These are phyloP conservation scores for Clonostachys solani DNA, from an alignment of 2,329 filamentous ascomycete species.

Conservation along the genomic window DNA sequence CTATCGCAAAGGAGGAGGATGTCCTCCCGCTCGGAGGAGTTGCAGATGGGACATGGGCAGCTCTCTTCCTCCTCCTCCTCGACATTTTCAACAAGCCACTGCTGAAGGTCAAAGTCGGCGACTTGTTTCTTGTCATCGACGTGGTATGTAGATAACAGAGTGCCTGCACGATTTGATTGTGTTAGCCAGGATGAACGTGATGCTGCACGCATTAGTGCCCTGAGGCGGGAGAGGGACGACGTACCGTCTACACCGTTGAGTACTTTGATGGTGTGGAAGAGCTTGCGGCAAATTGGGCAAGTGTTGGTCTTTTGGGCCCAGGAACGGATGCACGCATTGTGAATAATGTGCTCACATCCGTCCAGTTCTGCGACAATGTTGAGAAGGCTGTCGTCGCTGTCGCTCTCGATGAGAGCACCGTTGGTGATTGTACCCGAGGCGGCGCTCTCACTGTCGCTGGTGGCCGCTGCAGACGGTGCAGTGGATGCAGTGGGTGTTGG, in stretches of 20 bases:
- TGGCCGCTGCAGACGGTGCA: background rate
- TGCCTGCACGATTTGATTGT: constrained; percentile 32
- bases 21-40: constrained; percentile 75
- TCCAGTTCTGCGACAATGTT: constrained; percentile 55
- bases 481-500: background rate
- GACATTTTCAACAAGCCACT: constrained; percentile 66
- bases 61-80: constrained; percentile 65
- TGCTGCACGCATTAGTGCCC: constrained; percentile 2
- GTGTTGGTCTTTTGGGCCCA: constrained; percentile 98
- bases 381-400: constrained; percentile 25
- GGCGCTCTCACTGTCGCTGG: too few relatives aligned
- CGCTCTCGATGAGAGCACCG: constrained; percentile 3
- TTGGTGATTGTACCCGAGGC: background rate
- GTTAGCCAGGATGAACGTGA: constrained; percentile 5
- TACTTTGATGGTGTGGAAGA: constrained; percentile 86
- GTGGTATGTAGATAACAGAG: constrained; percentile 50
- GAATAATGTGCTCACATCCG: constrained; percentile 86
- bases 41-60: constrained; percentile 80
- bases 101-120: constrained; percentile 78
- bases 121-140: constrained; percentile 86
- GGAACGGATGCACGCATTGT: constrained; percentile 86
- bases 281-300: constrained; percentile 91
- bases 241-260: constrained; percentile 76
- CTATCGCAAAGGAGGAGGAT: constrained; percentile 85
- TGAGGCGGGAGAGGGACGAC: constrained; percentile 19